Evolutionary conservation across 441 rosid species (phyloP), one percentile per base, ranked within the genome.

Genomic region (Biscutella laevigata): DNA sequence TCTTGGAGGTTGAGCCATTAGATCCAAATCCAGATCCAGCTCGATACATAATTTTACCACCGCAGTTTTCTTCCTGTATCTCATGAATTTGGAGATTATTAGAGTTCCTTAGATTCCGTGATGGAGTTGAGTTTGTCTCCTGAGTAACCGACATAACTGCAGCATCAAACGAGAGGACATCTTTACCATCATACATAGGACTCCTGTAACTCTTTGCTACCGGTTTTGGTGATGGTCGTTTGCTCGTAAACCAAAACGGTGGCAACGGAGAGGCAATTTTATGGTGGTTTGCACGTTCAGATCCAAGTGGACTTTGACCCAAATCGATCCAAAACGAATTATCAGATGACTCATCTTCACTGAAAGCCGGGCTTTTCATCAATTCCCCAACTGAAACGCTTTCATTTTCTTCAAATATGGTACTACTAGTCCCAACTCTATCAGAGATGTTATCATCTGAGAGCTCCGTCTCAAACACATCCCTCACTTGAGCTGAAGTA

Each of bases 281-380:
- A 22, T 79, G 88, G 28, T 28, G 64, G 64, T 68, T 86, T 0
- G 69, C 77, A 64, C 46, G 62, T 55, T 83, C 94, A 17, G 87
- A 88, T 7, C 86, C 95, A 62, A 79, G 57, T 1, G 98, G 98
- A 72, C 88, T 81, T 64, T 91, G 98, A 46, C 98, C 98, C 76
- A 91, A 80, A 74, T 88, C 98, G 30, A 88, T 87, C 98, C 96
- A 91, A 52, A 78, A 83, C 8, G 95, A 83, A 65, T 80, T 80
- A 66, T 88, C 96, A 0, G 94, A 91, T 10, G 98, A 91, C 57
- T 84, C 98, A 69, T 91, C 94, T 72, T 91, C 98, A 16, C 96
- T 91, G 56, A 88, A 91, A 11, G 84, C 79, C 0, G 98, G 98
- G 66, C 98, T 88, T 70, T 80, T 91, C 96, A 91, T 91, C 73